These are phyloP conservation scores for Cladosporium sp. DNA, from an alignment of 2,329 filamentous ascomycete genomes.

Conservation along the genomic window DNA sequence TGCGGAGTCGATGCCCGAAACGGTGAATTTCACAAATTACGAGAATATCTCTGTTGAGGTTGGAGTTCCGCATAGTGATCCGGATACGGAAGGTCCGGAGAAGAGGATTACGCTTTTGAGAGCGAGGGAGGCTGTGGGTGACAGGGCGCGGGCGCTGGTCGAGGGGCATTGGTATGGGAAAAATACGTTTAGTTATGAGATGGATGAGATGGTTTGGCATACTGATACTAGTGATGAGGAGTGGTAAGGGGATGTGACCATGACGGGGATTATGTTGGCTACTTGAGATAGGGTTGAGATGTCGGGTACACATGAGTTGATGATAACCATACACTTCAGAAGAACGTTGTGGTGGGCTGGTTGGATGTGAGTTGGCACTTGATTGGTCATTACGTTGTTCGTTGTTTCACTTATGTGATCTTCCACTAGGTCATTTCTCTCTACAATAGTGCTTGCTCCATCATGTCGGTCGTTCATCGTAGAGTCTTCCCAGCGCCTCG, in stretches of 20 bases:
- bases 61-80: constrained; percentile 19
- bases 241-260: constrained; percentile 26
- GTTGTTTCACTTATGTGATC: background rate
- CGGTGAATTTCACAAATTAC: constrained; percentile 14
- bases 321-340: background rate
- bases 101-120: background rate
- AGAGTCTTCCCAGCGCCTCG: constrained; percentile 14
- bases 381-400: background rate
- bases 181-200: constrained; percentile 29
- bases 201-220: constrained; percentile 35
- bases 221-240: constrained; percentile 37
- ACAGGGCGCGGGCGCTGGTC: constrained; percentile 23
- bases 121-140: constrained; percentile 19
- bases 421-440: background rate
- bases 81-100: background rate
- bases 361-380: background rate
- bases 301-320: background rate
- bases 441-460: background rate
- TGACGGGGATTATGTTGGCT: background rate
- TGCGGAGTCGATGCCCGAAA: background rate
- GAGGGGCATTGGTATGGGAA: constrained; percentile 33
- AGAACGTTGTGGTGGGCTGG: background rate
- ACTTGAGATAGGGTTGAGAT: background rate
- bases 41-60: constrained; percentile 30
- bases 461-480: constrained; percentile 13